These are phyloP conservation scores for Magnaporthales sp. DNA, from an alignment of 2,329 filamentous ascomycete species.

Conservation along the genomic window DNA sequence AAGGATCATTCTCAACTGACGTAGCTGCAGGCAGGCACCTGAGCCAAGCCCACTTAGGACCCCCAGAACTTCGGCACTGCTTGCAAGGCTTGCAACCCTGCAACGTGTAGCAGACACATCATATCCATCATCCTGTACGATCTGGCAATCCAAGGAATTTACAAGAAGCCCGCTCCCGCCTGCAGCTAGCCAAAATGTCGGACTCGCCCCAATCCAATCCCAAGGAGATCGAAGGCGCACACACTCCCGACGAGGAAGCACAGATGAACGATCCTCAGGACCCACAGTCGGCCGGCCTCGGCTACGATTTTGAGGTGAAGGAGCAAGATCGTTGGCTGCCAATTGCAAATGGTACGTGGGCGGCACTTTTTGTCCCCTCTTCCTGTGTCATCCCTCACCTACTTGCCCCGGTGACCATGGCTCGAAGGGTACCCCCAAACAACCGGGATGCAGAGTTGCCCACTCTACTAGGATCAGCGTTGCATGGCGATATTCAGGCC, in stretches of 20 bases:
- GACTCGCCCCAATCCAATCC: conserved; percentile 76
- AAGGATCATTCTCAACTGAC: conserved; percentile 34
- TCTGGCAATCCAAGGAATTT: conserved; percentile 47
- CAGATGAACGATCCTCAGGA: conserved; percentile 84
- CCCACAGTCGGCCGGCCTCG: conserved; percentile 66
- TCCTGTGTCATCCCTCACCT: background rate
- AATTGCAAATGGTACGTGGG: conserved; percentile 97
- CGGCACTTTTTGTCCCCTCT: conserved; percentile 40
- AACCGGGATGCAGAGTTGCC: background rate
- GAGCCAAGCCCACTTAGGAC: conserved; percentile 22
- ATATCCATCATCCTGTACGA: conserved; percentile 48
- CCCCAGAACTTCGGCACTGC: conserved; percentile 24
- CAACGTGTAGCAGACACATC: conserved; percentile 58
- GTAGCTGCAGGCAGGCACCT: conserved; percentile 31
- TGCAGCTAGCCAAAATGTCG: conserved; percentile 82
- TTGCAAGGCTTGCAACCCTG: conserved; percentile 46
- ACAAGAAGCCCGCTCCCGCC: conserved; percentile 53
- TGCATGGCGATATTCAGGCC: conserved; percentile 1
- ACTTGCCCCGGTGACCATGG: conserved; percentile 14
- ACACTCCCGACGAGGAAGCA: conserved; percentile 89
- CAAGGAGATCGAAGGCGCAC: conserved; percentile 89
- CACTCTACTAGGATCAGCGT: conserved; percentile 16
- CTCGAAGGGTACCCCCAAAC: conserved; percentile 14
- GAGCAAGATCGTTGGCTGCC: conserved; percentile 99
- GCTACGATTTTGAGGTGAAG: conserved; percentile 96